Evolutionary conservation across 2,329 filamentous ascomycete genomes (phyloP).

Genomic region (Colletotrichum eremochloae): DNA sequence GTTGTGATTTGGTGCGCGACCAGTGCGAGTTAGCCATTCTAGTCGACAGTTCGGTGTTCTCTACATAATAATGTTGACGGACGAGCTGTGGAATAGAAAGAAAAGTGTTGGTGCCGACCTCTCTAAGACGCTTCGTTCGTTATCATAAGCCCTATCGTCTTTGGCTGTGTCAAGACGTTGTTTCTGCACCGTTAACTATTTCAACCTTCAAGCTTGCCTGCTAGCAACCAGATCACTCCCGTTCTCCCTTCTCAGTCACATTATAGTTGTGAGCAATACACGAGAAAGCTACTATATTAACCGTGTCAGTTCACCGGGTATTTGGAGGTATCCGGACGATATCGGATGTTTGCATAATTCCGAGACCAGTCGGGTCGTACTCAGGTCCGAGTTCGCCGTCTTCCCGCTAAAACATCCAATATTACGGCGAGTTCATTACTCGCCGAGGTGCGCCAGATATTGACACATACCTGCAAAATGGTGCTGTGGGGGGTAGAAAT

Average conservation of each 20-base stretch:
- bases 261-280: not conserved
- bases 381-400: not conserved
- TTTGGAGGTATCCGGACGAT: not conserved
- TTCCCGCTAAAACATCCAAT: not conserved
- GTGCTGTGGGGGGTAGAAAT: not conserved
- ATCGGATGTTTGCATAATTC: constrained; percentile 9
- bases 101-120: not conserved
- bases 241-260: not conserved
- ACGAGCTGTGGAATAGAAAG: not conserved
- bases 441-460: too few species aligned
- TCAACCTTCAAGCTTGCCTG: too few species aligned
- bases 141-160: constrained; percentile 21
- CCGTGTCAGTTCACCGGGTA: not conserved
- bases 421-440: too few species aligned
- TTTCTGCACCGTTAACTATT: not conserved
- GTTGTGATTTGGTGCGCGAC: not conserved
- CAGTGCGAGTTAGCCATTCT: not conserved
- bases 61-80: not conserved
- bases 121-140: not conserved
- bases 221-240: not conserved
- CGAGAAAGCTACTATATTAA: not conserved
- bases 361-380: constrained; percentile 11
- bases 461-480: not conserved
- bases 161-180: constrained; percentile 10
- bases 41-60: not conserved